Evolutionary conservation across 805 yeast genomes (phyloP), one percentile per base, ranked within the genome.

Genomic region (Ascoidea tarda): DNA sequence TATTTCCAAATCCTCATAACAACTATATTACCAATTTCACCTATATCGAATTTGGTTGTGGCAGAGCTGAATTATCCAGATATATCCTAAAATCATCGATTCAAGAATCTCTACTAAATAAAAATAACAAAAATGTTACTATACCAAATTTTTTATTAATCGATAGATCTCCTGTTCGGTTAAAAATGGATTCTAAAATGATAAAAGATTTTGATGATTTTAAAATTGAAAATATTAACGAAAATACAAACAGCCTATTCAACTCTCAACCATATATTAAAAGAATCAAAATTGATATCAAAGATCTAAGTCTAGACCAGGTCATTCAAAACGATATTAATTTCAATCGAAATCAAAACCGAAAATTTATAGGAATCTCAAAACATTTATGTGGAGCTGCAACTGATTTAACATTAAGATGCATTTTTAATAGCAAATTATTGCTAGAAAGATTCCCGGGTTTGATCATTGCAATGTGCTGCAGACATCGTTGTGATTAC

Each of bases 371-470:
- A 6, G 87, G 82, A 1, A 78, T 89, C 2, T 88, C 96, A 5
- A 89, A 89, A 64, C 97, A 89, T 67, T 67, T 90, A 44, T 89
- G 97, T 67, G 97, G 97, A 5, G 95, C 85, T 3, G 97, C 97
- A 1, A 90, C 96, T 0, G 97, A 89, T 63, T 69, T 89, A 50
- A 84, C 96, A 0, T 65, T 90, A 32, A 72, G 79, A 58, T 83
- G 88, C 66, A 63, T 88, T 2, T 55, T 73, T 49, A 75, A 76
- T 47, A 65, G 66, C 54, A 62, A 71, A 0, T 58, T 10, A 55
- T 71, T 1, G 49, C 56, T 28, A 48, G 46, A 21, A 47, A 54
- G 52, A 46, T 68, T 79, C 49, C 64, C 66, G 3, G 95, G 93
- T 0, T 66, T 85, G 56, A 67, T 86, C 33, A 87, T 89, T 38